phyloP scores from a whole-genome alignment of 1,139 yeast species.

The Debaryomycetaceae sp. region DNA sequence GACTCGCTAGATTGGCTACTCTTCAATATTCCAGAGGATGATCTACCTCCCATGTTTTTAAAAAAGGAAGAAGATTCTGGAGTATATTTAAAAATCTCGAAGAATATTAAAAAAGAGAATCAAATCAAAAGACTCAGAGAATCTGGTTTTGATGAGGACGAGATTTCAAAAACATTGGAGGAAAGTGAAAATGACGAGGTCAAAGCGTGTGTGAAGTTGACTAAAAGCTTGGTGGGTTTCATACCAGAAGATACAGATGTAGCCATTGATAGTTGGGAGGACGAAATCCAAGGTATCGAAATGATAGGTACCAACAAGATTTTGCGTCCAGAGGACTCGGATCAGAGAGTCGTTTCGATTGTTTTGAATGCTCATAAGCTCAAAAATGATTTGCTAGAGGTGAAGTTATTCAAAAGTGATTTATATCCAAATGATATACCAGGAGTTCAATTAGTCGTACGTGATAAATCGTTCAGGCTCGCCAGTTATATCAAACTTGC shows the following conservation, averaged over 20 bases:
- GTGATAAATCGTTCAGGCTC: slow-evolving; percentile 42
- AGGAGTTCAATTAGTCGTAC: slow-evolving; percentile 57
- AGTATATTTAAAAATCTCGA: slow-evolving; percentile 48
- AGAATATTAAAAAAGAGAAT: slow-evolving; percentile 35
- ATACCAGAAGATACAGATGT: slow-evolving; percentile 10
- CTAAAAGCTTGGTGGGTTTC: slow-evolving; percentile 35
- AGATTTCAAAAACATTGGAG: slow-evolving; percentile 49
- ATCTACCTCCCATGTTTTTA: slow-evolving; percentile 60
- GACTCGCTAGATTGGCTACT: slow-evolving; percentile 77
- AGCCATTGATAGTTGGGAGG: slow-evolving; percentile 55
- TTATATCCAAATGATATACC: slow-evolving; percentile 59
- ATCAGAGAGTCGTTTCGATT: slow-evolving; percentile 26
- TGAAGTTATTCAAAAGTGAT: slow-evolving; percentile 50
- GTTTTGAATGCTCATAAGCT: slow-evolving; percentile 30
- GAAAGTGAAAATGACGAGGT: slow-evolving; percentile 44
- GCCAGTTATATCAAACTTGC: slow-evolving; percentile 78
- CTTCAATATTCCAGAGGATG: slow-evolving; percentile 91
- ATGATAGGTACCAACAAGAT: slow-evolving; percentile 43
- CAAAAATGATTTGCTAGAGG: slow-evolving; percentile 30
- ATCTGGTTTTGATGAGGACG: slow-evolving; percentile 69
- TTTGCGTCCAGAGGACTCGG: slow-evolving; percentile 16
- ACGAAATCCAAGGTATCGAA: slow-evolving; percentile 69
- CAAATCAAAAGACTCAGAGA: slow-evolving; percentile 52
- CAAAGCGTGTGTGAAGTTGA: slow-evolving; percentile 49
- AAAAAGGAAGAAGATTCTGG: slow-evolving; percentile 45